Percentiles rank a stretch among this genome's conserved stretches.
phyloP scores from a whole-genome alignment of 202 grass and related monocot species.

The Brachypodium distachyon region DNA sequence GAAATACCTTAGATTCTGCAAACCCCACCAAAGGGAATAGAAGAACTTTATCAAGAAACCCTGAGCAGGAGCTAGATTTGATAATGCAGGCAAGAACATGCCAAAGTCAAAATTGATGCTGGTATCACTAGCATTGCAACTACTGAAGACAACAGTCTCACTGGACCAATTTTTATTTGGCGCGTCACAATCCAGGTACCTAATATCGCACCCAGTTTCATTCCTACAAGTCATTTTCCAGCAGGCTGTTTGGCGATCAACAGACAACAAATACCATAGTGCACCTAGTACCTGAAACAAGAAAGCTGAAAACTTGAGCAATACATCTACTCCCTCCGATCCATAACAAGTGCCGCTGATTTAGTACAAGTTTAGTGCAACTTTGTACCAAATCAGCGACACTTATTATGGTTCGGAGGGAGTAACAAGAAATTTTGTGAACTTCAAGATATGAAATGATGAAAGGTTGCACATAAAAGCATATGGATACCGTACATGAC shows the following conservation, averaged over 20 bases:
- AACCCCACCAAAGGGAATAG: slow-evolving; percentile 98
- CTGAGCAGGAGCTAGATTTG: slow-evolving; percentile 53
- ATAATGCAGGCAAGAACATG: slow-evolving; percentile 67
- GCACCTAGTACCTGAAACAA: slow-evolving; percentile 73
- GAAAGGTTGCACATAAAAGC: neutral
- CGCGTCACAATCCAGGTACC: slow-evolving; percentile 63
- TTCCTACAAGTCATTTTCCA: slow-evolving; percentile 65
- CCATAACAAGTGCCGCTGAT: no score
- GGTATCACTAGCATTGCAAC: slow-evolving; percentile 19
- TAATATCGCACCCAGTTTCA: slow-evolving; percentile 45
- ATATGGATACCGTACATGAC: slow-evolving; percentile 61
- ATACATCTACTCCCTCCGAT: no score
- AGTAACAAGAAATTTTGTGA: neutral
- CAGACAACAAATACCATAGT: slow-evolving; percentile 74
- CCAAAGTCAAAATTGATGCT: slow-evolving; percentile 50
- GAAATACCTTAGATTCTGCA: slow-evolving; percentile 90
- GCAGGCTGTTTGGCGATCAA: slow-evolving; percentile 85
- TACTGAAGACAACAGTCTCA: slow-evolving; percentile 37
- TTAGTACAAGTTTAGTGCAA: no score
- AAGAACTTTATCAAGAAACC: slow-evolving; percentile 81
- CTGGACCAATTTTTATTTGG: slow-evolving; percentile 29
- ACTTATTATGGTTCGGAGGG: no score
- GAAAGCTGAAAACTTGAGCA: neutral
- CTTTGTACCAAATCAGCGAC: no score
- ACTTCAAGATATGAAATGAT: neutral